Conservation (phyloP, 306 rosid genomes). For the Vachellia collinsii region DNA sequence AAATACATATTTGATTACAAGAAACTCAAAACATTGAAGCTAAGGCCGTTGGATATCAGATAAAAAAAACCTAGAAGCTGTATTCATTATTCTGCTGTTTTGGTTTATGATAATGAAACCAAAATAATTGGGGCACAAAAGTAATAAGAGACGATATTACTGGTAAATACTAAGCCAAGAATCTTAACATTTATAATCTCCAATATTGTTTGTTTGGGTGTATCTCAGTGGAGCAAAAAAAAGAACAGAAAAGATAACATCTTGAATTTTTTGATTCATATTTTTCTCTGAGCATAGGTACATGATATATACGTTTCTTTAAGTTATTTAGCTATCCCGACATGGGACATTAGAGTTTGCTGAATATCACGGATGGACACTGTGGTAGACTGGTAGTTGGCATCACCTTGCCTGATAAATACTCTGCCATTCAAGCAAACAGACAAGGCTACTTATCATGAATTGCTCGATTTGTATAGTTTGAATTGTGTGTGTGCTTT, state of each 20-base stretch:
- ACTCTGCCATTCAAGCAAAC: constrained; percentile 19
- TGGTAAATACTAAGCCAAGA: too few species aligned
- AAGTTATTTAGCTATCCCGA: constrained; percentile 10
- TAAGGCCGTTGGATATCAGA: background rate
- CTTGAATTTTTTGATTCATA: background rate
- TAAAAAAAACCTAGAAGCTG: background rate
- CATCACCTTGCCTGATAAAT: constrained; percentile 28
- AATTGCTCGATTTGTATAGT: background rate
- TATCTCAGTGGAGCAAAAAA: background rate
- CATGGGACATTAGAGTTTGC: background rate
- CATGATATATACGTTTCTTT: background rate
- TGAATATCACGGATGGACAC: background rate
- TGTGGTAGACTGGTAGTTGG: background rate
- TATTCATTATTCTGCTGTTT: too few species aligned
- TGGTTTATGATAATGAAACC: too few species aligned
- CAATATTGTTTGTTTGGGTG: background rate
- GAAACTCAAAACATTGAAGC: background rate
- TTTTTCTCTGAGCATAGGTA: background rate
- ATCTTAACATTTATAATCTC: too few species aligned
- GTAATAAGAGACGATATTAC: too few species aligned
- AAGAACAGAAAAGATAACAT: background rate
- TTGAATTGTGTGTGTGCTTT: background rate
- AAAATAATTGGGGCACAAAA: too few species aligned
- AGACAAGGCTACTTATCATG: constrained; percentile 29
- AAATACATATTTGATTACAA: background rate